Conservation (phyloP, 208 protist species). For the Phytomonas sp. region DNA sequence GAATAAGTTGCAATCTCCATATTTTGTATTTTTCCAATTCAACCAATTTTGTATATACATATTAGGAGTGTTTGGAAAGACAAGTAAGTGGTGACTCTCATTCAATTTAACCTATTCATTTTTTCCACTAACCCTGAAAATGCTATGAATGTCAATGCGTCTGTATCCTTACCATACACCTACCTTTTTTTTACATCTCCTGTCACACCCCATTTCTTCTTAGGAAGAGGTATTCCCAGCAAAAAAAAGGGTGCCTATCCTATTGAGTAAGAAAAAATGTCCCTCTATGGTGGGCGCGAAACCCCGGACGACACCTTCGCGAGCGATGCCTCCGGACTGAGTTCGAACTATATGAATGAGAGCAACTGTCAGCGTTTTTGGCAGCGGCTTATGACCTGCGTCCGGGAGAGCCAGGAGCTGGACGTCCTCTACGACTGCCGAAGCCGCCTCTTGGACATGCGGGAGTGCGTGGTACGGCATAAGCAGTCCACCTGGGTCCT, state of each 20-base stretch:
- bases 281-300: slow-evolving; percentile 68
- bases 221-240: no score
- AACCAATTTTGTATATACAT: no score
- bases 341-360: slow-evolving; percentile 55
- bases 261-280: slow-evolving; percentile 27
- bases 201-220: no score
- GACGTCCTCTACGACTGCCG: slow-evolving; percentile 86
- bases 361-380: slow-evolving; percentile 78
- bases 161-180: no score
- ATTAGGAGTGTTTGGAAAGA: no score
- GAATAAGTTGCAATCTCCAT: background rate
- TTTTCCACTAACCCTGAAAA: no score
- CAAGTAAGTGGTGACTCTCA: no score
- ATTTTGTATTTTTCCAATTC: slow-evolving; percentile 4
- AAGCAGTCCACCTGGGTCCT: slow-evolving; percentile 84
- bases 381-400: slow-evolving; percentile 69
- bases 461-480: slow-evolving; percentile 67
- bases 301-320: slow-evolving; percentile 49
- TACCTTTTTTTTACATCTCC: no score
- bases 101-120: no score
- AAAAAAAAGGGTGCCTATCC: no score
- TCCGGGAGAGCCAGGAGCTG: slow-evolving; percentile 77
- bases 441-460: slow-evolving; percentile 72
- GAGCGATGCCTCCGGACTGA: slow-evolving; percentile 44
- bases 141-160: no score